Evolutionary conservation across 78 protist species (phyloP), one percentile per base, ranked within the genome.

Genomic region (Dictyostelium brefeldianum): DNA sequence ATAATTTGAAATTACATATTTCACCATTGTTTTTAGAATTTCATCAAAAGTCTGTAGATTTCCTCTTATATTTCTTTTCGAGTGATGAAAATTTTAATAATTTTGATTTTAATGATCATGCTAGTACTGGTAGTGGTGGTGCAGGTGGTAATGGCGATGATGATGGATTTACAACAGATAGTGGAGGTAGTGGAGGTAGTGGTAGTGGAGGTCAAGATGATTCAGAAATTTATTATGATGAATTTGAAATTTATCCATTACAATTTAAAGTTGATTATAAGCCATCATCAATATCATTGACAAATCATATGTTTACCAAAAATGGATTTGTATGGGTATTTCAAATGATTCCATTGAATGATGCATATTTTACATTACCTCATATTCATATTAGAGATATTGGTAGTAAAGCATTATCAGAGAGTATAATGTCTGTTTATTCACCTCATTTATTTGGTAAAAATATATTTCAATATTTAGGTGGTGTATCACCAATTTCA

Each of bases 291-390:
- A 71, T 71, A 20, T 36, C 43, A 36, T 48, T 78, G 18, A n/a
- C 48, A 1, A 53, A 41, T 14, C 83, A 78, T 31, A 78, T 18
- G 14, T 77, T 77, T 57, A 74, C 77, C 4, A 59, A 46, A 47
- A 73, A 73, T 6, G 82, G 59, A 48, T 62, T 57, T 85, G 65
- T 74, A 59, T 85, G 92, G 92, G 71, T 85, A 70, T 85, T 85
- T 53, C 71, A 80, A 56, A 85, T 85, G 92, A 85, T 85, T 0
- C 92, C 92, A 18, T 27, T 85, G 25, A 85, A 59, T 20, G 83
- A 85, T 8, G 81, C 92, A 3, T 75, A 15, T 2, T 85, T 85
- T 31, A 85, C 78, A 25, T 50, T 85, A 22, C 82, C 82, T 6
- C 46, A 74, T 51, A 80, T 77, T 9, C 46, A 62, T 4, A 43